Base-by-base conservation (phyloP, 139 green algal species). In the Picochlorum costavermella region DNA sequence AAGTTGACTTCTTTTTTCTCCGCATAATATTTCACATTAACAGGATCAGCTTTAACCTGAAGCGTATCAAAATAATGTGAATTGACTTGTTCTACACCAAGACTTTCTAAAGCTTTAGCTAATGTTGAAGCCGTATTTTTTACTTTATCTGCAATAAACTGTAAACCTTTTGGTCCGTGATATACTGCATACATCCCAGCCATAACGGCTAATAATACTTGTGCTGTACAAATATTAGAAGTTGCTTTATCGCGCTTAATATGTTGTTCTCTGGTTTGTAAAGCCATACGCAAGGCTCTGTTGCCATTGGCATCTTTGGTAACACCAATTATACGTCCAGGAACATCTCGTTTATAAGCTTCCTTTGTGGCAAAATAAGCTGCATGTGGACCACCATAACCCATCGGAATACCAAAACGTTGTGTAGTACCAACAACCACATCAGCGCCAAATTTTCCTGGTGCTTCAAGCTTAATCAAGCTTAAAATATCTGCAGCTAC, bases 181-280 rank as follows among this genome's bases (percentile, higher is more conserved):
- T 99, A 99, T 31, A 98, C 86, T 2, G 70, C 94, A 72, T 96
- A 98, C 84, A 97, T 89, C 25, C 88, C 83, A 3, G 94, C 80
- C 49, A 99, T 98, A 85, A 98, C 98, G 61, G 94, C 93, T 62
- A 99, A 80, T 51, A 99, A 84, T 13, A 93, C 94, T 82, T 91
- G 80, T 26, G 93, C 93, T 3, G 94, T 99, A 79, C 94, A 99
- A 76, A 99, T 99, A 87, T 99, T 99, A 75, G 83, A 95, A 58
- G 94, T 99, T 44, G 94, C 94, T 85, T 99, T 99, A 84, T 99
- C 94, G n/a, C 94, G 81, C 60, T 93, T 79, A 78, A 99, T 99
- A 86, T 99, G 94, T 84, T 99, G 94, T 86, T 99, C 94, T n/a
- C 94, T 81, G 44, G 94, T 99, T 83, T 99, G 88, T 92, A 98